A percentile compares a stretch with the other conserved stretches of the same genome.
Conservation (phyloP, 1,284 basidiomycete genomes). For the Laetiporus sulphureus region DNA sequence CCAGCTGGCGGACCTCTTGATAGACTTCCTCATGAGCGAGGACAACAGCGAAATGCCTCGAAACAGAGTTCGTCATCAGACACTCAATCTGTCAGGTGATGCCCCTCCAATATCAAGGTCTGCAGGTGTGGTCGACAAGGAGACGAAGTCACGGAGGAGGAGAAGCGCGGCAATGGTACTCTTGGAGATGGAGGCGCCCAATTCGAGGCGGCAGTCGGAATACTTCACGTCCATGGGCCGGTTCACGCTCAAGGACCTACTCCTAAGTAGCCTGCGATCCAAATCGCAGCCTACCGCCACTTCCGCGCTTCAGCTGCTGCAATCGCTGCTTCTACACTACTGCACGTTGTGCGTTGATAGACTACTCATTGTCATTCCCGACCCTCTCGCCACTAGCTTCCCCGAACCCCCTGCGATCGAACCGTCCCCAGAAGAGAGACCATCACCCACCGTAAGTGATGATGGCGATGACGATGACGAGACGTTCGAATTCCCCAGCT, state of each 20-base stretch:
- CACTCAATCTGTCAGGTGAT: constrained; percentile 37
- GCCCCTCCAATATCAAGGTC: constrained; percentile 30
- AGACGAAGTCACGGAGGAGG: constrained; percentile 46
- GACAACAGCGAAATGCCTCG: constrained; percentile 56
- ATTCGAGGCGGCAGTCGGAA: constrained; percentile 56
- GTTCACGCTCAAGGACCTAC: constrained; percentile 85
- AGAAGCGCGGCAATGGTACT: constrained; percentile 84
- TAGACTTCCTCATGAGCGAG: constrained; percentile 78
- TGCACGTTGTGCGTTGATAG: constrained; percentile 60
- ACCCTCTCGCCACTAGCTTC: constrained; percentile 68
- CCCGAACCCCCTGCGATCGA: constrained; percentile 48
- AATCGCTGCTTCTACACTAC: constrained; percentile 67
- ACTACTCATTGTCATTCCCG: constrained; percentile 62
- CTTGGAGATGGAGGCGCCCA: constrained; percentile 77
- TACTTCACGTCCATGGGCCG: constrained; percentile 84
- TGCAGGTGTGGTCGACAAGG: constrained; percentile 26
- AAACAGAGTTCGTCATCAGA: constrained; percentile 37
- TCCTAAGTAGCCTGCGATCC: constrained; percentile 74
- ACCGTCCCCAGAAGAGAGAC: constrained; percentile 11
- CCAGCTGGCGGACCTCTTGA: constrained; percentile 61
- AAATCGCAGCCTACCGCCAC: constrained; percentile 56
- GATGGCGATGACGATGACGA: constrained; percentile 62
- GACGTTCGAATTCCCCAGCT: constrained; percentile 59
- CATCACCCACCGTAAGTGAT: constrained; percentile 19
- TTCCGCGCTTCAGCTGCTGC: constrained; percentile 75